Percentiles rank a stretch among this genome's conserved stretches.
Evolutionary conservation across 176 grass and related monocot genomes (phyloP).

Genomic region (Ensete ventricosum): DNA sequence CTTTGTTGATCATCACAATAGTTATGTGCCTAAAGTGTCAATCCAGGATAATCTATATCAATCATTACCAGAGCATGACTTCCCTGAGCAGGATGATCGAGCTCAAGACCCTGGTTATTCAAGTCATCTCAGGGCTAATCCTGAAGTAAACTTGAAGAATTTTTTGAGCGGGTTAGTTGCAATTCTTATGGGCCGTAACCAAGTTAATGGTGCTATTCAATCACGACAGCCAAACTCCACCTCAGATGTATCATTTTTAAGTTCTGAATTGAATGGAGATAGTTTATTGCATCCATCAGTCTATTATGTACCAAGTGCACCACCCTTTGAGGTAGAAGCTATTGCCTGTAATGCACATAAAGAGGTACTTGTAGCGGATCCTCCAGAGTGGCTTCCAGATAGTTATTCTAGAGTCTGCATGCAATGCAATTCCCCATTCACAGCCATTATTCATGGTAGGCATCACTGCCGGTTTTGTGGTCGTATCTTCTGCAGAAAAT

Average conservation of each 20-base stretch:
- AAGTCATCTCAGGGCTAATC: conserved; percentile 19
- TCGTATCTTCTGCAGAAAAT: conserved; percentile 62
- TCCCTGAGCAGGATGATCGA: conserved; percentile 27
- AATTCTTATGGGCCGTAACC: conserved; percentile 36
- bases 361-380: conserved; percentile 55
- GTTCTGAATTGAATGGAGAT: conserved; percentile 41
- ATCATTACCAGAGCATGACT: conserved; percentile 18
- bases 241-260: conserved; percentile 61
- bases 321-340: conserved; percentile 45
- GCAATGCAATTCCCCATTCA: conserved; percentile 68
- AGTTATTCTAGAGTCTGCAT: conserved; percentile 62
- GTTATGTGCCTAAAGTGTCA: conserved; percentile 21
- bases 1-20: not conserved
- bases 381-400: conserved; percentile 74
- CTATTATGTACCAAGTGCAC: conserved; percentile 55
- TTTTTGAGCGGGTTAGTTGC: conserved; percentile 41
- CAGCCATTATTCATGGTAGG: conserved; percentile 51
- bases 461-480: conserved; percentile 93
- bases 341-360: conserved; percentile 40
- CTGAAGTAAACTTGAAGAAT: conserved; percentile 53
- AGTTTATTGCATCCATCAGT: conserved; percentile 64
- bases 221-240: conserved; percentile 21
- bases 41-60: conserved; percentile 20
- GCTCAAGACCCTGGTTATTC: conserved; percentile 21
- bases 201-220: conserved; percentile 21